Conservation (phyloP, 106 monocot genomes). For the Acanthochlamys bracteata region DNA sequence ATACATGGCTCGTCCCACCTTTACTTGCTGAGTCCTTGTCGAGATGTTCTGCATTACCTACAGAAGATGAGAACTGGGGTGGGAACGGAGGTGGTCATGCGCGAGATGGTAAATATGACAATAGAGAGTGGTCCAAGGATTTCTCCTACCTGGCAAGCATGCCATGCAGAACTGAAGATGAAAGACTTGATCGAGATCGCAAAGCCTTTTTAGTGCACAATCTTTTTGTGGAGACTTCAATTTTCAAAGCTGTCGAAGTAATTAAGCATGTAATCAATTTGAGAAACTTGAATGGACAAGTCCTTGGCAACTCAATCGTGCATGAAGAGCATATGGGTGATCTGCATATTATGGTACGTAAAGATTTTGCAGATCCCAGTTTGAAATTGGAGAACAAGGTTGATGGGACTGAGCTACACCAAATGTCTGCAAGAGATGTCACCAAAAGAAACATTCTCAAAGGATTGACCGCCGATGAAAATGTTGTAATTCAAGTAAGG, state of each 20-base stretch:
- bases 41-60: slow-evolving; percentile 40
- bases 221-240: slow-evolving; percentile 71
- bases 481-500: slow-evolving; percentile 57
- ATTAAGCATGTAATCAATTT: slow-evolving; percentile 25
- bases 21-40: slow-evolving; percentile 39
- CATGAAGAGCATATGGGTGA: slow-evolving; percentile 67
- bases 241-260: slow-evolving; percentile 46
- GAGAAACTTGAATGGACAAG: background rate
- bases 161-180: slow-evolving; percentile 87
- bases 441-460: slow-evolving; percentile 76
- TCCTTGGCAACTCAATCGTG: slow-evolving; percentile 12
- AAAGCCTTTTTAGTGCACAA: slow-evolving; percentile 86
- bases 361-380: slow-evolving; percentile 52
- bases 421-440: slow-evolving; percentile 36
- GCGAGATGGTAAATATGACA: slow-evolving; percentile 38
- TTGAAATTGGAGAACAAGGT: slow-evolving; percentile 48
- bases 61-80: slow-evolving; percentile 82
- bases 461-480: slow-evolving; percentile 87
- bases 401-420: slow-evolving; percentile 36
- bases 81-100: slow-evolving; percentile 67
- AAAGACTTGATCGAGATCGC: slow-evolving; percentile 67
- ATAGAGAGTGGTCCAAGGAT: slow-evolving; percentile 66
- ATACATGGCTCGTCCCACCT: slow-evolving; percentile 91
- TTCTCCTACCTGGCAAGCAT: slow-evolving; percentile 53
- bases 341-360: slow-evolving; percentile 48